Conservation (phyloP, 495 filamentous ascomycete species). For the Aspergillus leporis region DNA sequence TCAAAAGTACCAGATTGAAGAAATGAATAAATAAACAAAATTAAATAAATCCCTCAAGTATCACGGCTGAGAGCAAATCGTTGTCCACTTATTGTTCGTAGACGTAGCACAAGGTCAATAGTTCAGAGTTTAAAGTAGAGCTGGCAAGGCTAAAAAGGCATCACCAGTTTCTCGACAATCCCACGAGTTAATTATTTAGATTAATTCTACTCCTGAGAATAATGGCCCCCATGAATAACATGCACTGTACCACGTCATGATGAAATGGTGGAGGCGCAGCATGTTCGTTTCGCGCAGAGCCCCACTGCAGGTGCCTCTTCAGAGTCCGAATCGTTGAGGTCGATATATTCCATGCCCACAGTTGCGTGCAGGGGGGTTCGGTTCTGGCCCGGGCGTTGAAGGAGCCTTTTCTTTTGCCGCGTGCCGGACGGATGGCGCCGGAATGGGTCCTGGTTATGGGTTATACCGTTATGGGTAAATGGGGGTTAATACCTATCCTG, state of each 20-base stretch:
- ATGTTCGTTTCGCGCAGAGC: conserved; percentile 19
- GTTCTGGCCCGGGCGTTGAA: conserved; percentile 11
- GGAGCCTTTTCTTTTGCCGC: conserved; percentile 6
- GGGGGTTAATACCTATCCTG: neutral
- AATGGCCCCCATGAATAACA: neutral
- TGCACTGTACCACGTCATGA: conserved; percentile 20
- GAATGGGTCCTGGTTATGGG: conserved; percentile 1
- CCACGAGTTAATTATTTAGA: neutral
- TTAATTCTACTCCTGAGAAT: neutral
- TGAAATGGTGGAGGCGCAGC: conserved; percentile 23
- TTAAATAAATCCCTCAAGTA: neutral
- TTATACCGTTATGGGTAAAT: conserved; percentile 3
- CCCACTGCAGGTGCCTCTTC: conserved; percentile 11
- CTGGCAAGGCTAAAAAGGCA: neutral
- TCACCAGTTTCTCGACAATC: neutral
- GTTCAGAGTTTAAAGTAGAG: conserved; percentile 7
- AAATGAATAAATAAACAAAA: neutral
- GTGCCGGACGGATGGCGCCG: conserved; percentile 19
- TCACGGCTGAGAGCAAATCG: neutral
- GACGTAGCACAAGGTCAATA: conserved; percentile 16
- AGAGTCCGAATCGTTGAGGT: neutral
- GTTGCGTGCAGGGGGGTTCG: neutral
- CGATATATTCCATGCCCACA: neutral
- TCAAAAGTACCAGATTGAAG: neutral
- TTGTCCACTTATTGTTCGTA: conserved; percentile 1